These are phyloP conservation scores for Polytrichum commune DNA, from an alignment of 225 moss, liverwort and hornwort genomes.

Conservation along the genomic window DNA sequence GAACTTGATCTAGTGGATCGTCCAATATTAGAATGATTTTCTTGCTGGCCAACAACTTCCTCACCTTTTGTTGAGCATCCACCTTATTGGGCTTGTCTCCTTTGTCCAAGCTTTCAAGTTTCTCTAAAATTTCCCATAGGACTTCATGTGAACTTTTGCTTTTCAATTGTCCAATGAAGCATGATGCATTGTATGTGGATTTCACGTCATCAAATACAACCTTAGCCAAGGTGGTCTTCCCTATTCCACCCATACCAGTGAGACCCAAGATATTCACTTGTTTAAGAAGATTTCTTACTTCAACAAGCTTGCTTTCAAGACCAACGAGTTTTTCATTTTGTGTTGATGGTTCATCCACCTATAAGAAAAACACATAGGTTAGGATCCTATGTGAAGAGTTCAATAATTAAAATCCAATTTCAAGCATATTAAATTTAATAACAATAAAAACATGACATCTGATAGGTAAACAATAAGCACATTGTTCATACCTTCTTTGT, in stretches of 20 bases:
- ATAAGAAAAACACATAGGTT: not conserved
- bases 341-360: not conserved
- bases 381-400: not conserved
- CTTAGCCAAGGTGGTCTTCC: conserved; percentile 8
- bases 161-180: conserved; percentile 3
- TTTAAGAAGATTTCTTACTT: not conserved
- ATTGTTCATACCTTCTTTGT: too few relatives aligned
- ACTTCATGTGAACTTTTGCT: not conserved
- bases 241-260: conserved; percentile 8
- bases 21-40: not conserved
- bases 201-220: not conserved
- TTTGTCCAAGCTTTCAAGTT: not conserved
- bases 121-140: not conserved
- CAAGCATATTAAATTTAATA: not conserved
- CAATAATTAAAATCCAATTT: not conserved
- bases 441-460: not conserved
- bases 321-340: not conserved
- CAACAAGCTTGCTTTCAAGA: not conserved
- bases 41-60: not conserved
- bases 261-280: not conserved
- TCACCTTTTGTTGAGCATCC: not conserved
- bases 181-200: not conserved
- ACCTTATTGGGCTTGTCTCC: not conserved
- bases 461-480: too few relatives aligned
- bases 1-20: not conserved